A percentile compares a stretch with the other conserved stretches of the same genome.
Evolutionary conservation across 305 asterid species (phyloP).

Genomic region (Plantago rigida): DNA sequence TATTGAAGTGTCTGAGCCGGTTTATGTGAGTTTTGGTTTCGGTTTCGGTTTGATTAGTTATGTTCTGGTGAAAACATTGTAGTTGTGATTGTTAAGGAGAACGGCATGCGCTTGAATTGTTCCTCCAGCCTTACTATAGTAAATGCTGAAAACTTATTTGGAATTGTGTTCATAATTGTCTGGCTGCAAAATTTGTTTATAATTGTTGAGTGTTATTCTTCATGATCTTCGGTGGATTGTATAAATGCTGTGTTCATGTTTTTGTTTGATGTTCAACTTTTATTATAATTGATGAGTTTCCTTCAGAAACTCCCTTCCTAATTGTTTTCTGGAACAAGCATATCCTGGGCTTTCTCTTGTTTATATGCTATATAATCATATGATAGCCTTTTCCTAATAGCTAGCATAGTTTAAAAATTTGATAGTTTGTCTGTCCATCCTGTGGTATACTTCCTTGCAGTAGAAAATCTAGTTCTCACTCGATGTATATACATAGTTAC

Average conservation of each 20-base stretch:
- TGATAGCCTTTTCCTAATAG: too few relatives aligned
- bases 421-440: too few relatives aligned
- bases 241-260: slow-evolving; percentile 1
- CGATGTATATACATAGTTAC: too few relatives aligned
- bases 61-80: not conserved
- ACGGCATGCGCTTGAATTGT: too few relatives aligned
- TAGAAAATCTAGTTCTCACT: too few relatives aligned
- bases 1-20: not conserved
- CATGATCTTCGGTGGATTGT: not conserved
- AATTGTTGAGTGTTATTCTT: not conserved
- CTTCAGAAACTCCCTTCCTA: too few relatives aligned
- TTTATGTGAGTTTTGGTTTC: not conserved
- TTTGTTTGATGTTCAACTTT: slow-evolving; percentile 1
- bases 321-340: too few relatives aligned
- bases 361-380: too few relatives aligned
- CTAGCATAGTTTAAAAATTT: too few relatives aligned
- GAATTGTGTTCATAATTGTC: slow-evolving; percentile 3
- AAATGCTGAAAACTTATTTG: slow-evolving; percentile 1
- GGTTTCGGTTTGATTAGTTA: not conserved
- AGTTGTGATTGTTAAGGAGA: not conserved
- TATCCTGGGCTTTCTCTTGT: too few relatives aligned
- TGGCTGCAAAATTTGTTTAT: not conserved
- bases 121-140: not conserved
- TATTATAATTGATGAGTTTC: not conserved
- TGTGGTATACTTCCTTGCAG: too few relatives aligned